Evolutionary conservation across 176 grass and related monocot genomes (phyloP), one percentile per base, ranked within the genome.

Genomic region (Eragrostis curvula): DNA sequence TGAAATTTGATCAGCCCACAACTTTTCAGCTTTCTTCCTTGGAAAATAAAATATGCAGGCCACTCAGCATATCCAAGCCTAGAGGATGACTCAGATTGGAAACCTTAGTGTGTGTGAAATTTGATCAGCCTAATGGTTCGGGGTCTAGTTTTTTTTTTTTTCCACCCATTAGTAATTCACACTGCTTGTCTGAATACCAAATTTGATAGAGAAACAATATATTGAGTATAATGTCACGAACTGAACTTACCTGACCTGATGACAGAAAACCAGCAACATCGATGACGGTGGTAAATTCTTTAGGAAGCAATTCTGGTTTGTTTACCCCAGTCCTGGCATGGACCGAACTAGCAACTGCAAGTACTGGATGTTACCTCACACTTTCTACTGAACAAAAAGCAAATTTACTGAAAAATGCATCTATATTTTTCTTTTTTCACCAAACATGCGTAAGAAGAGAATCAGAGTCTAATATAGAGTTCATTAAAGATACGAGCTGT

Each of bases 211-310:
- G 52, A 73, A 68, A 18, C 6, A n/a, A 68, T 43, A 48, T 64
- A 53, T n/a, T 21, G 18, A 63, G 1, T 49, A 10, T 18, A 69
- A 39, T 8, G 24, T 59, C 8, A 2, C 11, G 70, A 9, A 50
- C 20, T 59, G 25, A 12, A 45, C 55, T 60, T 80, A 98, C 96
- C 96, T 98, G 96, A 32, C 96, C 92, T 41, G 90, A 64, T 48
- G 92, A 98, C 75, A 98, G 96, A 83, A 98, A 98, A 72, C 92
- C 96, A 32, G 96, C 90, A 28, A 95, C 92, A 85, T 98, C 92
- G 42, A 98, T 98, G 68, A 98, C 95, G 21, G 95, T 88, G 39
- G 85, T 89, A 79, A 93, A 98, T 87, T 98, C 95, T 80, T 93
- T 91, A 6, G 92, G 95, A 50, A 98, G 96, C 74, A 95, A 79